Percentiles rank a stretch among this genome's conserved stretches.
phyloP scores from a whole-genome alignment of 73 alveolate genomes.

The Breviolum minutum region DNA sequence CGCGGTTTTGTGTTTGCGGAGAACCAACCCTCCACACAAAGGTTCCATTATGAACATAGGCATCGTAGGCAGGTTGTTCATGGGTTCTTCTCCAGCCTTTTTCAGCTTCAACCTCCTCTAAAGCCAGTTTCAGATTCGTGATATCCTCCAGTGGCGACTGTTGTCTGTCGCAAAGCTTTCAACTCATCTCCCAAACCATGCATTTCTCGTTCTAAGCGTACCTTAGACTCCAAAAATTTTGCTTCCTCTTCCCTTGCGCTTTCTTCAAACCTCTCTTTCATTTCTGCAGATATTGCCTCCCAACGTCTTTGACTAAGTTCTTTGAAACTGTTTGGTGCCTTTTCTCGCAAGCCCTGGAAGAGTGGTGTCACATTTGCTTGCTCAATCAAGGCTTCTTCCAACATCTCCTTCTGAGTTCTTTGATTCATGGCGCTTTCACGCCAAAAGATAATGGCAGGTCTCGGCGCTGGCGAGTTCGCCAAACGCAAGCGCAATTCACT shows the following conservation, averaged over 20 bases:
- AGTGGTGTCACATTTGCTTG: conserved; percentile 23
- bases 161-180: background rate
- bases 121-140: background rate
- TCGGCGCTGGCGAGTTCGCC: conserved; percentile 39
- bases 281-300: background rate
- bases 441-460: conserved; percentile 80
- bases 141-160: background rate
- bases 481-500: conserved; percentile 45
- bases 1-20: too few species aligned
- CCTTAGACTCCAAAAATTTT: background rate
- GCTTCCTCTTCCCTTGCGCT: background rate
- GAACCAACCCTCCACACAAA: too few species aligned
- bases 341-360: conserved; percentile 13
- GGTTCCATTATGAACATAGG: too few species aligned
- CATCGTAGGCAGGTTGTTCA: too few species aligned
- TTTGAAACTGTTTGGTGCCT: conserved; percentile 20
- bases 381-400: background rate
- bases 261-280: background rate
- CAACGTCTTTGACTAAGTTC: conserved; percentile 9
- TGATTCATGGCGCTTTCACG: conserved; percentile 23
- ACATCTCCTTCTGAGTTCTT: background rate
- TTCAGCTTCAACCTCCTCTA: too few species aligned
- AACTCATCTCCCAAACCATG: background rate
- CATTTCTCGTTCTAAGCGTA: background rate
- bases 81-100: too few species aligned